phyloP scores from a whole-genome alignment of 768 basidiomycete genomes.

The Dentipellis sp. region DNA sequence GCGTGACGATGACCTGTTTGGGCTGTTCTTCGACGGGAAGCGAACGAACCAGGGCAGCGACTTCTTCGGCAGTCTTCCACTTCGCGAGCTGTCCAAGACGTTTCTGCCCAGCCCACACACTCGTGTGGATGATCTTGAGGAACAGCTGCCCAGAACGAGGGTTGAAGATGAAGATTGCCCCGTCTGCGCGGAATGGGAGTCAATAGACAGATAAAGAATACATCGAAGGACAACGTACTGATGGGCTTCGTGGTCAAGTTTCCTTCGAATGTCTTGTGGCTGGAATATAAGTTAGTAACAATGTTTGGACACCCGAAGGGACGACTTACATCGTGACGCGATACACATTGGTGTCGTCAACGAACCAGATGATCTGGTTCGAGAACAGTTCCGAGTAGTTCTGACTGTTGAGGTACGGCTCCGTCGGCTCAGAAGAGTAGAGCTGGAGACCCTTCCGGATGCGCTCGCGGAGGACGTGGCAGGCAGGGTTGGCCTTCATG shows the following conservation, averaged over 20 bases:
- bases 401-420: conserved; percentile 98
- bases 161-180: conserved; percentile 98
- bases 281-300: conserved; percentile 16
- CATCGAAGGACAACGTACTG: conserved; percentile 39
- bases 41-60: conserved; percentile 93
- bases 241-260: conserved; percentile 99
- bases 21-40: conserved; percentile 99
- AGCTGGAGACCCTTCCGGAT: conserved; percentile 97
- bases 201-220: background rate
- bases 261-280: conserved; percentile 99
- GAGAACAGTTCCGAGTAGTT: conserved; percentile 49
- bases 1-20: conserved; percentile 98
- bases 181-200: conserved; percentile 39
- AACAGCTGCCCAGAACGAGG: conserved; percentile 97
- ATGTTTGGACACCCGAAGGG: background rate
- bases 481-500: conserved; percentile 99
- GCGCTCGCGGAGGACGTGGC: conserved; percentile 95
- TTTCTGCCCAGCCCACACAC: conserved; percentile 99
- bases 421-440: conserved; percentile 98
- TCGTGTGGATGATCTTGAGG: conserved; percentile 98
- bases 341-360: conserved; percentile 99
- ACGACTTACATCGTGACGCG: conserved; percentile 78
- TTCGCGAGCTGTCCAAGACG: conserved; percentile 99
- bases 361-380: conserved; percentile 99
- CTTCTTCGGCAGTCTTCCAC: conserved; percentile 99